Conservation (phyloP, 371 early-diverging fungal genomes). For the Mucor circinelloides region DNA sequence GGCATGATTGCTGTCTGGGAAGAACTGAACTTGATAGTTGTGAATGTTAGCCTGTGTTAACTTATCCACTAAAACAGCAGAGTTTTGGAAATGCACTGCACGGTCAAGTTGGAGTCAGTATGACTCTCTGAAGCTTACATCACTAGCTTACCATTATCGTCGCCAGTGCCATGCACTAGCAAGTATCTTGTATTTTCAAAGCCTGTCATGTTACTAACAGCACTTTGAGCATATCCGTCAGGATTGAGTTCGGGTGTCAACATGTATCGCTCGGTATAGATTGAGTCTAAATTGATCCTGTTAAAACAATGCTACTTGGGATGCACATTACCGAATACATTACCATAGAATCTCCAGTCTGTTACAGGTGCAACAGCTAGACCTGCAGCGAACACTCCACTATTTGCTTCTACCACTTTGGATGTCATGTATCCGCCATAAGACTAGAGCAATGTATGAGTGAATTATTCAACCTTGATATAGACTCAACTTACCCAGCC, state of each 20-base stretch:
- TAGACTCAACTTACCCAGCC: conserved; percentile 71
- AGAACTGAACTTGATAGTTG: conserved; percentile 81
- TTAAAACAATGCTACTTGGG: neutral
- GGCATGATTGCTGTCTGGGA: conserved; percentile 92
- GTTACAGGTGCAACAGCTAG: conserved; percentile 97
- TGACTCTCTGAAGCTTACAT: neutral
- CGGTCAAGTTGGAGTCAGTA: neutral
- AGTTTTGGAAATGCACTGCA: conserved; percentile 70
- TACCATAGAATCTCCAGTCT: conserved; percentile 81
- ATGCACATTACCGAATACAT: neutral
- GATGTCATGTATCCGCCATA: conserved; percentile 92
- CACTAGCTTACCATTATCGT: conserved; percentile 62
- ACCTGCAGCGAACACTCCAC: conserved; percentile 77
- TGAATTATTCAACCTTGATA: no score
- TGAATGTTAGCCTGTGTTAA: conserved; percentile 71
- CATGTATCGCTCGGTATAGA: conserved; percentile 97
- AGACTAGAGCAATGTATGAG: conserved; percentile 50
- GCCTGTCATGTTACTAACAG: conserved; percentile 77
- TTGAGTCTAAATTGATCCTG: conserved; percentile 57
- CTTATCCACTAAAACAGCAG: conserved; percentile 74
- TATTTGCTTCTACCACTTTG: conserved; percentile 83
- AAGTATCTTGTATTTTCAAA: conserved; percentile 77
- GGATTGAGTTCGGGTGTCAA: conserved; percentile 76
- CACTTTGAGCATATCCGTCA: conserved; percentile 75
- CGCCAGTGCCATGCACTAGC: conserved; percentile 89